Percentiles rank a stretch among this genome's conserved stretches.
Conservation (phyloP, 2,329 filamentous ascomycete genomes). For the Colletotrichum agaves region DNA sequence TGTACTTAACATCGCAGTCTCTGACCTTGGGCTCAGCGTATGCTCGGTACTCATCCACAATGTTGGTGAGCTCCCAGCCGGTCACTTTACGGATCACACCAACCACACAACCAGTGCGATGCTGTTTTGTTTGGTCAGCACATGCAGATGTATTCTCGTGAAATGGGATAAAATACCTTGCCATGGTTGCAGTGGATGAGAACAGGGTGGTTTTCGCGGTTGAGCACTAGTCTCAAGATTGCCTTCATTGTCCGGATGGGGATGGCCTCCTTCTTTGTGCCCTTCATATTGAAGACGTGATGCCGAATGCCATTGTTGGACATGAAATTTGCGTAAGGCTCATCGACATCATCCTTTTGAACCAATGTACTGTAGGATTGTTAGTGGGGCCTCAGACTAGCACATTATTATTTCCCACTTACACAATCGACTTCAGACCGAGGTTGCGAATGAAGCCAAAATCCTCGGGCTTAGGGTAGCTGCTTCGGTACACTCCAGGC, state of each 20-base stretch:
- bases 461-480: slow-evolving; percentile 79
- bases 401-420: slow-evolving; percentile 47
- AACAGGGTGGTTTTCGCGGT: slow-evolving; percentile 80
- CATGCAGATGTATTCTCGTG: not conserved
- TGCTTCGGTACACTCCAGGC: slow-evolving; percentile 82
- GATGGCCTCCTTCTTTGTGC: slow-evolving; percentile 87
- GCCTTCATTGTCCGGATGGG: slow-evolving; percentile 73
- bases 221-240: slow-evolving; percentile 77
- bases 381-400: slow-evolving; percentile 29
- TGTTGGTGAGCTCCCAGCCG: slow-evolving; percentile 70
- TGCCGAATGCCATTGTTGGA: slow-evolving; percentile 75
- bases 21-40: slow-evolving; percentile 72
- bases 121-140: slow-evolving; percentile 55
- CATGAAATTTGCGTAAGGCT: slow-evolving; percentile 71
- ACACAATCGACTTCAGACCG: slow-evolving; percentile 83
- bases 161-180: slow-evolving; percentile 60
- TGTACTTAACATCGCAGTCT: slow-evolving; percentile 69
- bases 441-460: slow-evolving; percentile 75
- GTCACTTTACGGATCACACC: slow-evolving; percentile 80
- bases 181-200: slow-evolving; percentile 95
- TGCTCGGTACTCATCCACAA: slow-evolving; percentile 78
- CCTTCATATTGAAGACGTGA: slow-evolving; percentile 79
- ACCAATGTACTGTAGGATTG: slow-evolving; percentile 66
- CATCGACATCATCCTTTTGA: slow-evolving; percentile 66
- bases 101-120: slow-evolving; percentile 91